Percentiles rank a stretch among this genome's conserved stretches.
Conservation (phyloP, 164 flowering plant genomes). For the Liriodendron chinense region DNA sequence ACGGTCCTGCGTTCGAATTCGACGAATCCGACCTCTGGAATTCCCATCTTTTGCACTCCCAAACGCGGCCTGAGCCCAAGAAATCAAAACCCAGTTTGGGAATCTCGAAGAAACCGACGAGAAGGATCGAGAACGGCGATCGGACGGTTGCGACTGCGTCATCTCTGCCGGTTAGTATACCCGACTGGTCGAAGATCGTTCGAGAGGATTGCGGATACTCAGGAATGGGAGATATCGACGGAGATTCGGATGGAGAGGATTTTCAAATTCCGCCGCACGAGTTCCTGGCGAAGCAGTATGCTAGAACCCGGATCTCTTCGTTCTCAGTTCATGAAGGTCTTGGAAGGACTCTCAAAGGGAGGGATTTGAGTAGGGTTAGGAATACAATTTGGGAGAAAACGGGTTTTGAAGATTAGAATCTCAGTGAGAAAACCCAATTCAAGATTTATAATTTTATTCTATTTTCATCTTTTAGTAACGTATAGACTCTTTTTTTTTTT, state of each 20-base stretch:
- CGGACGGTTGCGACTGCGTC: background rate
- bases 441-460: too few relatives aligned
- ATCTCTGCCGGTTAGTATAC: constrained; percentile 30
- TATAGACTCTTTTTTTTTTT: too few relatives aligned
- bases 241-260: constrained; percentile 15
- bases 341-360: constrained; percentile 31
- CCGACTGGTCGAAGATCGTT: constrained; percentile 36
- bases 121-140: constrained; percentile 8
- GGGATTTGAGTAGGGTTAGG: constrained; percentile 32
- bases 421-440: background rate
- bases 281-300: constrained; percentile 27
- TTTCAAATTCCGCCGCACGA: constrained; percentile 29
- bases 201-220: constrained; percentile 14
- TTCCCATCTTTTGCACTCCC: background rate
- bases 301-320: constrained; percentile 21
- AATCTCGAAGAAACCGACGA: constrained; percentile 5
- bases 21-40: constrained; percentile 26
- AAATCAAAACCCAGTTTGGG: constrained; percentile 12
- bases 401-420: constrained; percentile 24
- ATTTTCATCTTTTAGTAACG: too few relatives aligned
- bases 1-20: constrained; percentile 21
- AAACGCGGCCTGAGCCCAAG: constrained; percentile 1
- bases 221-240: background rate
- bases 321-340: constrained; percentile 32
- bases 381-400: constrained; percentile 30